phyloP scores from a whole-genome alignment of 2,329 filamentous ascomycete genomes.

The Rachicladosporium sp. region DNA sequence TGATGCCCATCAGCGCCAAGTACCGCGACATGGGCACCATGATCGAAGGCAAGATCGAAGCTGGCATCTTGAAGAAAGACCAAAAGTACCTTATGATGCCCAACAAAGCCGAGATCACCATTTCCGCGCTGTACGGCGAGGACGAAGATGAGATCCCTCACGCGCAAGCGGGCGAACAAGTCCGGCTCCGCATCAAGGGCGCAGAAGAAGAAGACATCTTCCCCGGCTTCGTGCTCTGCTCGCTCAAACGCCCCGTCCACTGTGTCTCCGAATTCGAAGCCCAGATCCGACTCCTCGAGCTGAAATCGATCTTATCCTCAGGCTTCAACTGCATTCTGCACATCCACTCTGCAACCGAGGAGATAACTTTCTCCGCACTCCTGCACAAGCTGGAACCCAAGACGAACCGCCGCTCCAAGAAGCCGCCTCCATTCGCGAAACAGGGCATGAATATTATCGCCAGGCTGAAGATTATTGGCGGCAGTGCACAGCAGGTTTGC shows the following conservation, averaged over 20 bases:
- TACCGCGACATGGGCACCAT: conserved; percentile 96
- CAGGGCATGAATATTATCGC: conserved; percentile 81
- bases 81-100: conserved; percentile 88
- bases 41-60: conserved; percentile 94
- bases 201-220: conserved; percentile 96
- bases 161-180: conserved; percentile 86
- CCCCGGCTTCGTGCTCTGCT: conserved; percentile 92
- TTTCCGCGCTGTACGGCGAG: conserved; percentile 83
- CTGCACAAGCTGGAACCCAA: conserved; percentile 94
- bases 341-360: conserved; percentile 93
- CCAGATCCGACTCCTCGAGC: conserved; percentile 86
- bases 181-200: conserved; percentile 81
- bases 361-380: conserved; percentile 79
- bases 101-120: conserved; percentile 68
- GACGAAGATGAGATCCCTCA: conserved; percentile 80
- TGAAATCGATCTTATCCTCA: conserved; percentile 85
- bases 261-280: conserved; percentile 84
- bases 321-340: conserved; percentile 98
- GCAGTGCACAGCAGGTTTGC: conserved; percentile 67
- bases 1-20: conserved; percentile 96
- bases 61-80: conserved; percentile 85
- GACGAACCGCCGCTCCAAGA: conserved; percentile 85
- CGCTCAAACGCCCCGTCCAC: conserved; percentile 84
- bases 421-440: conserved; percentile 79
- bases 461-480: conserved; percentile 73